Conservation (phyloP, 1,139 yeast species). For the Zygoascus sp. region DNA sequence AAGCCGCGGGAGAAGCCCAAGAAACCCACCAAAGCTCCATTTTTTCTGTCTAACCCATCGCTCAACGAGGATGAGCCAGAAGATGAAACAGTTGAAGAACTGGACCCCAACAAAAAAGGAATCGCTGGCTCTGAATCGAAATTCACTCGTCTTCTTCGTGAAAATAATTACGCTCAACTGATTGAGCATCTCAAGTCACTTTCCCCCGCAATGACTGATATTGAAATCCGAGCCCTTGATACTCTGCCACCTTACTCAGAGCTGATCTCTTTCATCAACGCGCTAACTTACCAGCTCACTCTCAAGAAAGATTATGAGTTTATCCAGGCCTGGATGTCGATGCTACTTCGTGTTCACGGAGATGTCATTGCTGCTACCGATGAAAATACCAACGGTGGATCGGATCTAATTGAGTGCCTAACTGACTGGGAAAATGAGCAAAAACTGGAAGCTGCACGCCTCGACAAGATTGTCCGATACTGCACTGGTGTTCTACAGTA, state of each 20-base stretch:
- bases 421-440: constrained; percentile 49
- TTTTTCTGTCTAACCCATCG: constrained; percentile 66
- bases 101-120: constrained; percentile 43
- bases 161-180: constrained; percentile 47
- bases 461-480: constrained; percentile 72
- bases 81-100: constrained; percentile 6
- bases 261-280: constrained; percentile 58
- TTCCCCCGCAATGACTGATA: constrained; percentile 75
- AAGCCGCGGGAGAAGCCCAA: constrained; percentile 88
- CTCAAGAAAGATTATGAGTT: constrained; percentile 64
- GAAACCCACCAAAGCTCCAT: constrained; percentile 80
- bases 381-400: constrained; percentile 13
- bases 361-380: constrained; percentile 56
- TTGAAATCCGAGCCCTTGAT: constrained; percentile 79
- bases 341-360: constrained; percentile 74
- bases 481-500: constrained; percentile 79
- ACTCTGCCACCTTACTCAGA: constrained; percentile 60
- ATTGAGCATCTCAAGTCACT: constrained; percentile 53
- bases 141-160: constrained; percentile 64
- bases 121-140: constrained; percentile 56
- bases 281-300: constrained; percentile 56
- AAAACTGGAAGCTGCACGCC: constrained; percentile 40
- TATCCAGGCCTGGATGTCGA: constrained; percentile 70
- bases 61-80: constrained; percentile 29
- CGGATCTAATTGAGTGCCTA: constrained; percentile 36